Evolutionary conservation across 225 moss, liverwort and hornwort species (phyloP).

Genomic region (Rhytidiadelphus loreus): DNA sequence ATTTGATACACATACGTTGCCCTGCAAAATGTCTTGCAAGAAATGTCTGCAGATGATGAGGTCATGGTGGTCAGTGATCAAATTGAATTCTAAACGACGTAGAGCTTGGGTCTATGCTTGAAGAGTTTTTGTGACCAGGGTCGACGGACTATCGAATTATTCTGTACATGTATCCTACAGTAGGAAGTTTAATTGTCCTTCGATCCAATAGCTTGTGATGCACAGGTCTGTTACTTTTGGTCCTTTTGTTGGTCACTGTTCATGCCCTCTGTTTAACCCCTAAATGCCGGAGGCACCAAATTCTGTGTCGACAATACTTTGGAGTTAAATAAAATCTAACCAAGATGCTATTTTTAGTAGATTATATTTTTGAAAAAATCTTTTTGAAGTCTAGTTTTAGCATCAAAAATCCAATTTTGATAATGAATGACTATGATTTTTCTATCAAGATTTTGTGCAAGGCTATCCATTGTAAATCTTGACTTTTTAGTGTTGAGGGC

Average conservation of each 20-base stretch:
- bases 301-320: too few relatives aligned
- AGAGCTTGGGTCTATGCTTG: not conserved
- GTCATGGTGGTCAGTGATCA: not conserved
- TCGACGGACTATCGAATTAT: not conserved
- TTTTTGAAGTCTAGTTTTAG: too few relatives aligned
- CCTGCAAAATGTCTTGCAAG: not conserved
- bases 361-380: too few relatives aligned
- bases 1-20: not conserved
- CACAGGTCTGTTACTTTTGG: not conserved
- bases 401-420: too few relatives aligned
- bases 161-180: not conserved
- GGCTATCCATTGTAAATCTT: too few relatives aligned
- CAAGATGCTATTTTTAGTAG: too few relatives aligned
- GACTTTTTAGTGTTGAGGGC: too few relatives aligned
- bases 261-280: not conserved
- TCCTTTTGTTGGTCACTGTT: not conserved
- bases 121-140: not conserved
- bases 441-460: too few relatives aligned
- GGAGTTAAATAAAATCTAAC: too few relatives aligned
- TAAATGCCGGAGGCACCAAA: too few relatives aligned
- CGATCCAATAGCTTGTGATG: not conserved
- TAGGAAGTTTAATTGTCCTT: not conserved
- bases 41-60: not conserved
- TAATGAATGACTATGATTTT: too few relatives aligned
- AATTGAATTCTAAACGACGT: not conserved